Evolutionary conservation across 2,329 filamentous ascomycete genomes (phyloP).

Genomic region (Aspergillus aculeatus): DNA sequence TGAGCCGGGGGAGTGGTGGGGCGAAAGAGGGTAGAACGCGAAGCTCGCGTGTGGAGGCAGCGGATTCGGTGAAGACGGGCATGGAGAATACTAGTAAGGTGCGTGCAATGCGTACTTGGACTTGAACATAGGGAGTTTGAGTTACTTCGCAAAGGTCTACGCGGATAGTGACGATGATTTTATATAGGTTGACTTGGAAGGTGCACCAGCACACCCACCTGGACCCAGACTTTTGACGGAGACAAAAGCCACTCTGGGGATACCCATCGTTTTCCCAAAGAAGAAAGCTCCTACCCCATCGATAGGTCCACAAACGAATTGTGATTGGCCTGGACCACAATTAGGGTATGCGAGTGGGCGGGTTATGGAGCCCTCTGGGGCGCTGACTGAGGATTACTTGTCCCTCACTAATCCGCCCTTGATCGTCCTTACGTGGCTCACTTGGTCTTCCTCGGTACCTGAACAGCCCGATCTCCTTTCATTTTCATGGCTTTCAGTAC

Average conservation of each 20-base stretch:
- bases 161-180: background rate
- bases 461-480: too few species aligned
- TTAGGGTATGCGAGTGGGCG: background rate
- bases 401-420: constrained; percentile 12
- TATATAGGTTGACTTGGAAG: background rate
- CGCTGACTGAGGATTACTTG: constrained; percentile 17
- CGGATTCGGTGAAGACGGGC: constrained; percentile 42
- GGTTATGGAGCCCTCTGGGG: background rate
- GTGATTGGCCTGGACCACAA: background rate
- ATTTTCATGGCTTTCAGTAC: too few species aligned
- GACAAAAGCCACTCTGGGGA: background rate
- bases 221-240: background rate
- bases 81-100: constrained; percentile 20
- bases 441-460: background rate
- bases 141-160: background rate
- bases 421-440: constrained; percentile 2
- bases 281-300: background rate
- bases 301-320: background rate
- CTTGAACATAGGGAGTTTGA: background rate
- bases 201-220: background rate
- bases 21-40: constrained; percentile 43
- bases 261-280: background rate
- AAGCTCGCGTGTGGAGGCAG: constrained; percentile 37
- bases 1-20: constrained; percentile 42
- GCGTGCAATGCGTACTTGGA: background rate